Percentiles rank a stretch among this genome's conserved stretches.
Evolutionary conservation across 257 asterid species (phyloP).

Genomic region (Nicotiana obtusifolia): DNA sequence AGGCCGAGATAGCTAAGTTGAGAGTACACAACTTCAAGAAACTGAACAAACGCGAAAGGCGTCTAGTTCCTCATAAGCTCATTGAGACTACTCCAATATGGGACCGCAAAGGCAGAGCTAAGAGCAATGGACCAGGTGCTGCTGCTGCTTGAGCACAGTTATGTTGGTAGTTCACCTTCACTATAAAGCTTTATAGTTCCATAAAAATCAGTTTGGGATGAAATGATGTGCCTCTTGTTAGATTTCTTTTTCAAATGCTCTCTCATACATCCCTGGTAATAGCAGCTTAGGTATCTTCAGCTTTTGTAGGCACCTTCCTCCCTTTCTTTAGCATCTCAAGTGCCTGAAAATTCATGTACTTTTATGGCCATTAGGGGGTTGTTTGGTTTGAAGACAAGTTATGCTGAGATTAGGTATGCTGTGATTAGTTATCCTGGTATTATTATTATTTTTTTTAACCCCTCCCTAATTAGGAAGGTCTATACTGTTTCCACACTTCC

Average conservation of each 20-base stretch:
- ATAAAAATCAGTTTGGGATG: neutral
- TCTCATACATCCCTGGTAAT: neutral
- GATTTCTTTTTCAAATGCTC: neutral
- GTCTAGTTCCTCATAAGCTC: constrained; percentile 83
- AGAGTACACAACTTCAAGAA: constrained; percentile 71
- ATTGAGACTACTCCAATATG: constrained; percentile 88
- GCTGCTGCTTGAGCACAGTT: constrained; percentile 27
- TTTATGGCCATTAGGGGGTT: neutral
- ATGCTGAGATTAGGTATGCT: no score
- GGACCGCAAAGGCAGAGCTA: constrained; percentile 62
- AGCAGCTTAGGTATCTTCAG: neutral
- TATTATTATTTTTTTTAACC: no score
- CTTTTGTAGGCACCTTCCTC: neutral
- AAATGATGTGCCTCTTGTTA: neutral
- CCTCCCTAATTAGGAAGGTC: no score
- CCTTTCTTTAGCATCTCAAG: neutral
- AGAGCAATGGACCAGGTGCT: constrained; percentile 22
- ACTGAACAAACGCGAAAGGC: constrained; percentile 59
- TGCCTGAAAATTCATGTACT: neutral
- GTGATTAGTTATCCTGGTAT: no score
- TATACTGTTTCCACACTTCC: no score
- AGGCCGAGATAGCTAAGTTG: constrained; percentile 81
- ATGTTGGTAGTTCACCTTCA: no score
- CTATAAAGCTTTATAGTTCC: neutral
- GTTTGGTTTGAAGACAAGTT: no score